Conservation (phyloP, 495 filamentous ascomycete species). For the Penicillium psychrofluorescens region DNA sequence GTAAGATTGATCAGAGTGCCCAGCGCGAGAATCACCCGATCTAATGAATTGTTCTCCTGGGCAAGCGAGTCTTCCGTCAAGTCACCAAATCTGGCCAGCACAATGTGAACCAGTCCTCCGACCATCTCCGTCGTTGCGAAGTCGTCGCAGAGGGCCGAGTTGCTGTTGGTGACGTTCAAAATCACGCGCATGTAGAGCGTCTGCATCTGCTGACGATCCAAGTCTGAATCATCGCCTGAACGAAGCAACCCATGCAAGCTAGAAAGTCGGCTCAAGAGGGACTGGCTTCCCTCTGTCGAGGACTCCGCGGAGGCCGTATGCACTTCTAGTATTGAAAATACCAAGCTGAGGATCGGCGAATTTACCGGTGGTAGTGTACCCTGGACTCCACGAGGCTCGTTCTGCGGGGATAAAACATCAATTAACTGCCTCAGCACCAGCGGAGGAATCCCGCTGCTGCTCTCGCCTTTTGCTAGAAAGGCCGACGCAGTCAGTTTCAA, state of each 20-base stretch:
- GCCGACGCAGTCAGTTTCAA: conserved; percentile 16
- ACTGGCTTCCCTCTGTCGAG: conserved; percentile 13
- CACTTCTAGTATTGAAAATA: conserved; percentile 60
- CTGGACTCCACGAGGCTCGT: background rate
- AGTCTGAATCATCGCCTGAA: conserved; percentile 1
- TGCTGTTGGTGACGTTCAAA: conserved; percentile 85
- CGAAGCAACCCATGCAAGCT: conserved; percentile 22
- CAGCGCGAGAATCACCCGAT: conserved; percentile 69
- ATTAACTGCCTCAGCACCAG: conserved; percentile 20
- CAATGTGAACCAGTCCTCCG: conserved; percentile 45
- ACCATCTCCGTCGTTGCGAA: conserved; percentile 56
- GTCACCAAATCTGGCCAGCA: conserved; percentile 30
- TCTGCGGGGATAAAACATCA: conserved; percentile 15
- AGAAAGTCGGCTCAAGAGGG: conserved; percentile 20
- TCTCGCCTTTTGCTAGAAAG: conserved; percentile 22
- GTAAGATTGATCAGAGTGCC: conserved; percentile 86
- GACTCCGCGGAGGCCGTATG: conserved; percentile 30
- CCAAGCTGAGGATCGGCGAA: conserved; percentile 20
- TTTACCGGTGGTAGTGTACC: background rate
- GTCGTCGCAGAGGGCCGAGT: conserved; percentile 53
- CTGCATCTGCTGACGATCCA: conserved; percentile 13
- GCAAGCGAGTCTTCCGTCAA: conserved; percentile 32
- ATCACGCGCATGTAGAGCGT: conserved; percentile 56
- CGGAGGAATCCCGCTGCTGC: conserved; percentile 14
- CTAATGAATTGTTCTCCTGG: conserved; percentile 46